Percentiles rank a stretch among this genome's conserved stretches.
phyloP scores from a whole-genome alignment of 2,329 filamentous ascomycete genomes.

The Ceratocystis diversiconidia region DNA sequence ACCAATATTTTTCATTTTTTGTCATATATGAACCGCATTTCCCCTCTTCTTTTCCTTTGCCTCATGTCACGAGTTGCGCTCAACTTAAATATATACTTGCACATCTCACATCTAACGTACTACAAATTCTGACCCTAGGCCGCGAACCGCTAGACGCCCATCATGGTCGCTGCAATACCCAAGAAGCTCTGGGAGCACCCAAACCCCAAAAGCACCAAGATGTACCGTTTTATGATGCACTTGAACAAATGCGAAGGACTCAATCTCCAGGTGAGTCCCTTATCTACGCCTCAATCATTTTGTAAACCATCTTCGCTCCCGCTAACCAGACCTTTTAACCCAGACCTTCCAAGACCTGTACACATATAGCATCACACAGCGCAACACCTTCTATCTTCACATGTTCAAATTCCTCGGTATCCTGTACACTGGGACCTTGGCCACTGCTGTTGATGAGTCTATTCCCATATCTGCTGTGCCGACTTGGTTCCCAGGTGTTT shows the following conservation, averaged over 20 bases:
- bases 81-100: background rate
- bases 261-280: constrained; percentile 39
- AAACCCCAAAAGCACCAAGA: constrained; percentile 44
- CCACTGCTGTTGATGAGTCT: constrained; percentile 51
- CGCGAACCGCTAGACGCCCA: background rate
- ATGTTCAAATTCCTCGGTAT: constrained; percentile 46
- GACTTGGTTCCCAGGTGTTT: constrained; percentile 61
- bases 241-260: constrained; percentile 45
- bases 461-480: constrained; percentile 58
- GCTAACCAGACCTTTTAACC: background rate
- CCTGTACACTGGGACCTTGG: constrained; percentile 48
- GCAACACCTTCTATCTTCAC: constrained; percentile 50
- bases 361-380: constrained; percentile 49
- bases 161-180: constrained; percentile 24
- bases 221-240: constrained; percentile 53
- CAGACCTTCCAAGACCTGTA: constrained; percentile 58
- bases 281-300: background rate
- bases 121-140: too few species aligned
- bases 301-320: background rate
- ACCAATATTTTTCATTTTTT: background rate
- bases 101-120: too few species aligned
- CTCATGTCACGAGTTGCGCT: background rate
- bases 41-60: background rate
- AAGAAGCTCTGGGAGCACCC: constrained; percentile 57
- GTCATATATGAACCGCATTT: background rate